Base-by-base conservation (phyloP, 257 asterid species). In the Eucommia ulmoides region DNA sequence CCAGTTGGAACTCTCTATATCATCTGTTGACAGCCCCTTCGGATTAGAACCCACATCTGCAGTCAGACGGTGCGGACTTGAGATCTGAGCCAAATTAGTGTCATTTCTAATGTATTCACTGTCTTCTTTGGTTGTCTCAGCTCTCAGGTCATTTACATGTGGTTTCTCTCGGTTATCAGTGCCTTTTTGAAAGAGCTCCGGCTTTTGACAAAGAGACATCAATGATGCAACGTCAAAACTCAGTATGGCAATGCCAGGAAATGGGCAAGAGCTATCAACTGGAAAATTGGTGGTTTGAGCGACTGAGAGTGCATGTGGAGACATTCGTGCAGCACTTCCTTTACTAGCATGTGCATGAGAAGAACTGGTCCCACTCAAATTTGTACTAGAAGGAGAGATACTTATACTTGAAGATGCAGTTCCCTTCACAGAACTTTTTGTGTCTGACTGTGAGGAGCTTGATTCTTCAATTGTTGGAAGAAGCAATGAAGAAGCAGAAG, bases 241-340 rank as follows among this genome's bases (percentile, higher is more conserved):
- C 74, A 89, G 58, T 41, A 85, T 62, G 19, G 78, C 74, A 63
- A 85, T 70, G 58, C 98, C 98, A 24, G 96, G 96, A 75, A 85
- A 82, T 23, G 96, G 96, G 63, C 82, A 85, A 50, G 91, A 80
- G 60, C 94, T 73, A 70, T 71, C 79, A 56, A 89, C 72, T 65
- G 84, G 83, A 63, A 78, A 80, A 53, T 62, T 80, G 67, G 69
- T 69, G 54, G 55, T 67, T 59, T 62, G 92, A 53, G 73, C 68
- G 66, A 67, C 50, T 58, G 68, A 61, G 33, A 74, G 56, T 20
- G 48, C 25, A 50, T 65, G 55, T 42, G 41, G 49, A 55, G 70
- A 60, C 33, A 76, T 33, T 50, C 66, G 71, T 62, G 61, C 33
- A 49, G 50, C 63, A 60, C 60, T 50, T 69, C 66, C 73, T 56